Base-by-base conservation (phyloP, 805 yeast genomes). In the Metschnikowia kunwiensis region DNA sequence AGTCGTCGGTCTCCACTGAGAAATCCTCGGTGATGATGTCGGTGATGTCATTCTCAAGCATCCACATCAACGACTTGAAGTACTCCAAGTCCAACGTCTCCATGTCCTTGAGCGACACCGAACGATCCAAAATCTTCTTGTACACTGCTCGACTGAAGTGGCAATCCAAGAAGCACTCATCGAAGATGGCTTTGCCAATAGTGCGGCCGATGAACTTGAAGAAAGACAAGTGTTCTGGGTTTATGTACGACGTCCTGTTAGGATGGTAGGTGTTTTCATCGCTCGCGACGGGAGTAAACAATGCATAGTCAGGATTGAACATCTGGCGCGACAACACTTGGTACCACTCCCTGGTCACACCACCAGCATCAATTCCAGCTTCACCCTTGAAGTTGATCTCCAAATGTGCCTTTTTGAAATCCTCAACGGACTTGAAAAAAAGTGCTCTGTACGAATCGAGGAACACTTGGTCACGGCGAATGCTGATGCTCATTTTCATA, bases 341-440 rank as follows among this genome's bases (percentile, higher is more conserved):
- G 54, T 82, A 89, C 98, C 98, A 93, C 58, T 93, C 99, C 53
- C 99, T 72, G 0, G 97, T 86, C 11, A 93, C 81, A 26, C 99
- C 99, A 49, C 99, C 99, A 3, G 96, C 98, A 69, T 93, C 99
- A 32, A 93, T 86, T 49, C 97, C 99, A 36, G 83, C 83, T 60
- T 93, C 99, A 1, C 95, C 96, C 44, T 80, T 80, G 65, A 93
- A 93, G n/a, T 74, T 74, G 27, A 93, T 78, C 33, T 83, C 89
- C 48, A 93, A 64, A 47, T 80, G 82, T 2, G 89, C 74, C 32
- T 77, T 71, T 48, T 80, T 77, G 53, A 88, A 77, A 38, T 83
- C 91, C 7, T 79, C 85, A 21, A 78, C 77, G 0, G 84, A 65
- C 50, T 87, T 86, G 69, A 82, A 86, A 55, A 86, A 86, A 26